Evolutionary conservation across 768 basidiomycete genomes (phyloP).

Genomic region (Mycena galopus): DNA sequence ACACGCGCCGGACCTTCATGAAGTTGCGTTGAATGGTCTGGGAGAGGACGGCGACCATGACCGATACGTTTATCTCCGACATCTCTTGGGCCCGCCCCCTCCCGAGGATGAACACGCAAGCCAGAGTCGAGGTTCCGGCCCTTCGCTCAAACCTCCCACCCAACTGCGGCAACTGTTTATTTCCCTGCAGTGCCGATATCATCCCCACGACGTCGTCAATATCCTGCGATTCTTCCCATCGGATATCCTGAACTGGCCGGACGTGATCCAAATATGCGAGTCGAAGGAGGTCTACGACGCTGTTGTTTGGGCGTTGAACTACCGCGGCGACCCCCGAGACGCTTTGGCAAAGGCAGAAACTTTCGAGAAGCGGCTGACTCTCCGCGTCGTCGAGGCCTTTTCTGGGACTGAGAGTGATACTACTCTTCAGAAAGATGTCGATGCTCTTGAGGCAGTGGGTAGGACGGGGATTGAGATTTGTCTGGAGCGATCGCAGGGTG

Average conservation of each 20-base stretch:
- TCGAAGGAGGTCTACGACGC: slow-evolving; percentile 75
- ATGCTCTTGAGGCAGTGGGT: slow-evolving; percentile 70
- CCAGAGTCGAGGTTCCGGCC: slow-evolving; percentile 40
- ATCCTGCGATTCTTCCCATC: slow-evolving; percentile 69
- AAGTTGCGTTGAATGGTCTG: slow-evolving; percentile 67
- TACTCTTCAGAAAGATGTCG: slow-evolving; percentile 53
- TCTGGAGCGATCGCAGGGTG: slow-evolving; percentile 68
- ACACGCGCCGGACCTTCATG: slow-evolving; percentile 76
- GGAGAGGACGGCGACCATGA: slow-evolving; percentile 59
- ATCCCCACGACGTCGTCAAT: slow-evolving; percentile 72
- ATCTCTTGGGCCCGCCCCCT: slow-evolving; percentile 71
- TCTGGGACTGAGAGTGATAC: slow-evolving; percentile 36
- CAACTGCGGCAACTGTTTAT: slow-evolving; percentile 74
- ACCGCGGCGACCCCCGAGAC: slow-evolving; percentile 68
- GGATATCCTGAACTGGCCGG: slow-evolving; percentile 67
- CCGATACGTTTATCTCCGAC: slow-evolving; percentile 83
- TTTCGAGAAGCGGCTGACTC: slow-evolving; percentile 67
- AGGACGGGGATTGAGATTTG: slow-evolving; percentile 77
- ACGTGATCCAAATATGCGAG: slow-evolving; percentile 76
- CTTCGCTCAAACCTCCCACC: slow-evolving; percentile 62
- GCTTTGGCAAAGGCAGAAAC: slow-evolving; percentile 77
- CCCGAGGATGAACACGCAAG: slow-evolving; percentile 57
- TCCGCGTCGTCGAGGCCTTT: slow-evolving; percentile 57
- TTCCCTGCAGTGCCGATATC: slow-evolving; percentile 77
- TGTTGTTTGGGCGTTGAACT: slow-evolving; percentile 84